Evolutionary conservation across 306 rosid genomes (phyloP), one percentile per base, ranked within the genome.

Genomic region (Morella rubra): DNA sequence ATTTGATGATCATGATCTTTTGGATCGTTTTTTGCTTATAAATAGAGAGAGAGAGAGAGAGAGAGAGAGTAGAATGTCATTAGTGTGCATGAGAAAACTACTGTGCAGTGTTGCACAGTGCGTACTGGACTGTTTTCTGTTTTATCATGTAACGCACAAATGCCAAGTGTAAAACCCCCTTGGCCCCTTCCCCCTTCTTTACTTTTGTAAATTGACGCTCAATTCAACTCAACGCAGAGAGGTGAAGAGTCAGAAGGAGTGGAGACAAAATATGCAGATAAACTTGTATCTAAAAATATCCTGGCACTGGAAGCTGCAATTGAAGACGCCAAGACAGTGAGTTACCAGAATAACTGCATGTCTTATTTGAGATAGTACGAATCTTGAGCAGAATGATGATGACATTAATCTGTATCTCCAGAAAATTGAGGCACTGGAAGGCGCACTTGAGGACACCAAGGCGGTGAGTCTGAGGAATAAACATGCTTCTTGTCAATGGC

Each of bases 341-440:
- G 98, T 83, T 76, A 12, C 55, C 6, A 24, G 15, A 41, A 62
- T 27, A 15, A 8, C 71, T 16, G 40, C 45, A 49, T 42, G 41
- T 65, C 19, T 49, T 27, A 62, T 20, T 77, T n/a, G 50, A 76
- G 59, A 71, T 44, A 20, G 58, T 24, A 32, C 8, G 51, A 56
- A 71, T 61, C 41, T 47, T 49, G 40, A 32, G 37, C 32, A 13
- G 8, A 49, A 9, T n/a, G 50, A 56, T 78, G n/a, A 58, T 72
- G 54, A 81, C 52, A 45, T 5, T 52, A 51, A 72, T 55, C 73
- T 37, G 0, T 73, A 18, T 76, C 4, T 56, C 72, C 91, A 91
- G 98, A 92, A 89, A 89, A 89, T 94, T 50, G 85, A 89, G 88
- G 81, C 82, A 51, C 66, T 94, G 76, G 98, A 94, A 85, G 89